Base-by-base conservation (phyloP, 2,329 filamentous ascomycete species). In the Apiospora kogelbergensis region DNA sequence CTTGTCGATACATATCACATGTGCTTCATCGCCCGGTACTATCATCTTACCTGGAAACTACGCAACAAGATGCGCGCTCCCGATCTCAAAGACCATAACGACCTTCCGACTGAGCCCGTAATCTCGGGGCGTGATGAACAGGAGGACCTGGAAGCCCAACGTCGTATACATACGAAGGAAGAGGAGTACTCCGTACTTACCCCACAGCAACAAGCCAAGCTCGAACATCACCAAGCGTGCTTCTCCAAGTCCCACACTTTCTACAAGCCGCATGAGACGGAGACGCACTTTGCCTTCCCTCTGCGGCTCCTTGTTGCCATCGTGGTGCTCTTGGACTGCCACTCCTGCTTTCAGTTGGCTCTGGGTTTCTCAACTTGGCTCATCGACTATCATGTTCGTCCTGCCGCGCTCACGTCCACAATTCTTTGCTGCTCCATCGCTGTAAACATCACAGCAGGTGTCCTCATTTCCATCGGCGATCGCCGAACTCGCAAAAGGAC, bases 241-340 rank as follows among this genome's bases (percentile, higher is more conserved):
- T 92, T 96, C 75, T 86, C 91, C 76, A 93, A 91, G 73, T 94
- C 91, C 0, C 93, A 97, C 78, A 94, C 92, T 6, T 97, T 95
- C 79, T 97, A 97, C 84, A 95, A 95, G 75, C 93, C 93, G 0
- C 91, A 97, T 78, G 93, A 97, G 80, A 97, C 93, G 0, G 84
- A 89, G 42, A 97, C 93, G 0, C 93, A 97, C 77, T 86, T 89
- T 76, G 91, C 93, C 0, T 97, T 97, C 71, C 93, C 93, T 0
- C 83, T 95, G 1, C 85, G 87, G 41, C 84, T 94, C 6, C 88
- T 97, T 41, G 85, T 96, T 45, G 89, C 92, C 69, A 90, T 95
- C 69, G 91, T 95, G n/a, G 84, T 93, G 7, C 83, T 97, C 2
- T 85, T 96, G 3, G 93, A 97, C 78, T 90, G 87, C 71, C 93